Evolutionary conservation across 495 filamentous ascomycete species (phyloP), one percentile per base, ranked within the genome.

Genomic region (Trichoderma gamsii): DNA sequence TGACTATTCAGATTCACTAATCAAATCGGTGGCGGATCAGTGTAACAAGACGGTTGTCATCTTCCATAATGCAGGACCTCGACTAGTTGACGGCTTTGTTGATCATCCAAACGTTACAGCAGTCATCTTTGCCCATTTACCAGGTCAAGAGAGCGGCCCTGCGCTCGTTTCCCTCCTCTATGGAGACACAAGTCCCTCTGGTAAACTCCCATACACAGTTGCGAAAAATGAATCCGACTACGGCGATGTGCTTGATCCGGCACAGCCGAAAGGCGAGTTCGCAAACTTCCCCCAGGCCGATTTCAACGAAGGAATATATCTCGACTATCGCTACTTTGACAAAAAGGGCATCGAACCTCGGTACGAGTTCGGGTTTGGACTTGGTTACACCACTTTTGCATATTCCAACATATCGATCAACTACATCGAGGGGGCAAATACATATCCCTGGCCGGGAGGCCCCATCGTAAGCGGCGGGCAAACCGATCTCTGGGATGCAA

Each of bases 341-440:
- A 79, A 79, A 41, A 72, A 83, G 65, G 87, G 89, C 69, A 84
- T 90, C 71, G 82, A 78, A 2, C 88, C 89, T 1, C 80, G 87
- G 6, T 92, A 84, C 69, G 87, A 89, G 70, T 92, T 92, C 71
- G 90, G 89, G 12, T 91, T 85, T 67, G 90, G 90, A 2, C 77
- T 92, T 1, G 85, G 84, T n/a, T 92, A 90, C 75, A 89, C 88
- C 3, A 87, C 82, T 1, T 92, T 90, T 74, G 70, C 76, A 16
- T 85, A 82, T 68, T 77, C 80, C 1, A 73, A 71, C 29, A 76
- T 87, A 0, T 27, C 70, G 1, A 72, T 87, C 51, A 64, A 75
- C 4, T 69, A 72, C 41, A 61, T 68, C 8, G 65, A 65, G 0
- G 75, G 68, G 16, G 69, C 67, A 3, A 70, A 72, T 44, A 79